Percentiles rank a stretch among this genome's conserved stretches.
These are phyloP conservation scores for Neocallimastix lanati DNA, from an alignment of 192 early-diverging fungal species.

Conservation along the genomic window DNA sequence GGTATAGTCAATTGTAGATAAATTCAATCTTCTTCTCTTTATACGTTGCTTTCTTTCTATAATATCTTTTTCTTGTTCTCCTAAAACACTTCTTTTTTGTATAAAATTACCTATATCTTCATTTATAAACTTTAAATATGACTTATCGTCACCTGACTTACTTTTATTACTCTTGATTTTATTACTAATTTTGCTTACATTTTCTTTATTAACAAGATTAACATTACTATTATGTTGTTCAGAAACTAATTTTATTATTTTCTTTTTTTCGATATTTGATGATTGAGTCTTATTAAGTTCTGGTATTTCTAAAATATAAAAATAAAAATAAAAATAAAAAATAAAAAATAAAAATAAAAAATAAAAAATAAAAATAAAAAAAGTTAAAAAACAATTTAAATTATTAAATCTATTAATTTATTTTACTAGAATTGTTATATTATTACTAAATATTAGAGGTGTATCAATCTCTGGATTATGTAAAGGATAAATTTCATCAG, in stretches of 20 bases:
- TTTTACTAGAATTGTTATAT: no score
- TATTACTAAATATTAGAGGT: neutral
- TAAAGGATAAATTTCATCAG: neutral
- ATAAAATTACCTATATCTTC: neutral
- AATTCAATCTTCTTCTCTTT: neutral
- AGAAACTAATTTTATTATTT: no score
- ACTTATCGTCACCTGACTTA: neutral
- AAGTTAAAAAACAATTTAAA: no score
- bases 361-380: no score
- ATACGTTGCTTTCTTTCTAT: neutral
- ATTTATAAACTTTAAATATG: neutral
- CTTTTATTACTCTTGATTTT: neutral
- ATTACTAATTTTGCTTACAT: neutral
- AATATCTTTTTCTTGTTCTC: neutral
- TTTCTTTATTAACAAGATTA: neutral
- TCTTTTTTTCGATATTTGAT: neutral
- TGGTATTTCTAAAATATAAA: no score
- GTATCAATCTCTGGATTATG: neutral
- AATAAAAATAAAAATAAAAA: no score
- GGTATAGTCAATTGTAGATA: neutral
- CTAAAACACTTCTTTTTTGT: neutral
- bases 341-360: no score
- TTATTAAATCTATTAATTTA: no score
- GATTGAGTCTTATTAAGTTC: neutral
- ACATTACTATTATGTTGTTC: no score